A percentile compares a stretch with the other conserved stretches of the same genome.
Conservation (phyloP, 441 rosid genomes). For the Adansonia rubrostipa region DNA sequence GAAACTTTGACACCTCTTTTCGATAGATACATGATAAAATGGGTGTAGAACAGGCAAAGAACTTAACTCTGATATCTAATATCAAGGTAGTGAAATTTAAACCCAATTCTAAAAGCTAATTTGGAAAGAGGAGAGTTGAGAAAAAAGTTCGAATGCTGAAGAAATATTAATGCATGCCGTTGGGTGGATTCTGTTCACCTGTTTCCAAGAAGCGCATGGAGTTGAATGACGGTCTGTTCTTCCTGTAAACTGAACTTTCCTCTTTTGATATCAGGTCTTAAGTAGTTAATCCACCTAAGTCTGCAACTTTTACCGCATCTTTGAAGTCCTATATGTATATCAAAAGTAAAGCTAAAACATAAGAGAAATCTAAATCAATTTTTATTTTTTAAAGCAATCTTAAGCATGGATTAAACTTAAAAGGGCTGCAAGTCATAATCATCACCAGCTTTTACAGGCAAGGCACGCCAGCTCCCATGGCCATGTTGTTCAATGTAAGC, state of each 20-base stretch:
- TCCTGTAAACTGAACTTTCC: conserved; percentile 48
- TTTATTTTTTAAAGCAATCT: background rate
- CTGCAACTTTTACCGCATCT: conserved; percentile 62
- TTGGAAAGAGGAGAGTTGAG: too few species aligned
- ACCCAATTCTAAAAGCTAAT: too few species aligned
- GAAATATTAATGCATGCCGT: background rate
- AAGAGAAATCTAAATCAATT: background rate
- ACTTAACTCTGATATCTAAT: too few species aligned
- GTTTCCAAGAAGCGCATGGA: conserved; percentile 42
- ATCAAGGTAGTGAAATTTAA: too few species aligned
- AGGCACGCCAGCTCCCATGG: conserved; percentile 58
- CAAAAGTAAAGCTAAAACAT: background rate
- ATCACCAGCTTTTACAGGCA: conserved; percentile 55
- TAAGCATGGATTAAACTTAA: background rate
- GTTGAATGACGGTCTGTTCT: conserved; percentile 58
- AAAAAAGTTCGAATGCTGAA: too few species aligned
- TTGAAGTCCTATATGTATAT: conserved; percentile 41
- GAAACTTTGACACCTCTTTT: too few species aligned
- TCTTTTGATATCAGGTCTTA: conserved; percentile 56
- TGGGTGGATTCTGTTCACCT: conserved; percentile 29
- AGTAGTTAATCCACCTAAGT: conserved; percentile 57
- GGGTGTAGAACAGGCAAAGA: too few species aligned
- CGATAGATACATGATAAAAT: too few species aligned
- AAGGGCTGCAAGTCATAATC: background rate
- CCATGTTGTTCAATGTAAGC: conserved; percentile 40